These are phyloP conservation scores for Cocos nucifera DNA, from an alignment of 176 grass and related monocot genomes.

Conservation along the genomic window DNA sequence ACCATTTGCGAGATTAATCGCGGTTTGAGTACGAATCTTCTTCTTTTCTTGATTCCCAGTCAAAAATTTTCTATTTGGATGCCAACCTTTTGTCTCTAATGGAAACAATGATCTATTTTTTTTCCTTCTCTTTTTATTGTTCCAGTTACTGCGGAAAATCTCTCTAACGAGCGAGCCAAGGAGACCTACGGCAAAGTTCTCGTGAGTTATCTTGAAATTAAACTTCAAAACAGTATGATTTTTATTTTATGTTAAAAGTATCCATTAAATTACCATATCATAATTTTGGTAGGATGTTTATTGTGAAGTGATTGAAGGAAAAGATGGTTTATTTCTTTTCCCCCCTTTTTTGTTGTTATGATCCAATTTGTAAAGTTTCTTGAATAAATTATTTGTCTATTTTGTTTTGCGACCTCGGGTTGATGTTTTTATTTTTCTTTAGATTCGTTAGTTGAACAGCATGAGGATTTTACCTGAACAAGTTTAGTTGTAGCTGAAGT, in stretches of 20 bases:
- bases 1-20: constrained; percentile 97
- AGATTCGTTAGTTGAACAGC: too few relatives aligned
- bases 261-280: too few relatives aligned
- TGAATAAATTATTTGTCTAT: too few relatives aligned
- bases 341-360: too few relatives aligned
- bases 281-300: too few relatives aligned
- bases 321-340: too few relatives aligned
- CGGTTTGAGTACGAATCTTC: constrained; percentile 41
- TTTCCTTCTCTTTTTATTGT: background rate
- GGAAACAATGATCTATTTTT: constrained; percentile 1
- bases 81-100: constrained; percentile 1
- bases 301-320: too few relatives aligned
- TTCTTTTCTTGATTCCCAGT: background rate
- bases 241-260: background rate
- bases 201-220: constrained; percentile 24
- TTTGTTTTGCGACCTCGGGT: too few relatives aligned
- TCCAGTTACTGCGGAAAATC: constrained; percentile 47
- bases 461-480: too few relatives aligned
- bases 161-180: constrained; percentile 64
- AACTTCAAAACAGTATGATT: background rate
- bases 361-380: too few relatives aligned
- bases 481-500: background rate
- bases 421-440: too few relatives aligned
- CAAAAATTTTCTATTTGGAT: background rate
- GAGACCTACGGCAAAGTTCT: constrained; percentile 70